A percentile compares a stretch with the other conserved stretches of the same genome.
Conservation (phyloP, 495 filamentous ascomycete species). For the Physcia stellaris region DNA sequence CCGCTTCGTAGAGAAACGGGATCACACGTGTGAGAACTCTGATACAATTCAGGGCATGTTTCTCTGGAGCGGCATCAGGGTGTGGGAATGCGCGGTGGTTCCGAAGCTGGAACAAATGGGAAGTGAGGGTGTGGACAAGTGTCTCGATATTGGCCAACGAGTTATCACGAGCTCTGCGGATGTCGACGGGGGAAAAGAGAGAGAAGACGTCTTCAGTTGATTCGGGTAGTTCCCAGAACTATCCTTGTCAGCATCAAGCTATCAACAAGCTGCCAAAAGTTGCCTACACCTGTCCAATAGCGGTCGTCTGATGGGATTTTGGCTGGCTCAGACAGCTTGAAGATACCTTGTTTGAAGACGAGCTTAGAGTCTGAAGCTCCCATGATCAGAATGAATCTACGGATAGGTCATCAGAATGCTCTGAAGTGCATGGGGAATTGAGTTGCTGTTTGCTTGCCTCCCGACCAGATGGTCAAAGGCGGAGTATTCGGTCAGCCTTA, state of each 20-base stretch:
- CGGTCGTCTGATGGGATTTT: conserved; percentile 78
- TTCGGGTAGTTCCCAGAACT: conserved; percentile 99
- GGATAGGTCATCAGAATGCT: too few relatives aligned
- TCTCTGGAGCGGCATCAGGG: conserved; percentile 74
- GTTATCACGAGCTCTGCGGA: conserved; percentile 78
- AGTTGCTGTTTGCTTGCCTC: too few relatives aligned
- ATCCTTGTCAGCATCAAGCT: conserved; percentile 10
- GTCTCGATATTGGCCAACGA: conserved; percentile 86
- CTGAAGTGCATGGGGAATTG: too few relatives aligned
- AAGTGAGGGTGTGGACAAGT: conserved; percentile 66
- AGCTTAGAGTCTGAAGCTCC: conserved; percentile 98
- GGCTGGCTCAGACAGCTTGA: conserved; percentile 82
- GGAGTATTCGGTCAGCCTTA: too few relatives aligned
- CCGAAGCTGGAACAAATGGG: conserved; percentile 65
- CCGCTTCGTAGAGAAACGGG: conserved; percentile 86
- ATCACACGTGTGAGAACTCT: conserved; percentile 82
- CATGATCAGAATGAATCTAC: too few relatives aligned
- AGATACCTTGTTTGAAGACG: conserved; percentile 98
- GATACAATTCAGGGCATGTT: conserved; percentile 86
- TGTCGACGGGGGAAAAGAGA: conserved; percentile 85
- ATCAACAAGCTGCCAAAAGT: conserved; percentile 4
- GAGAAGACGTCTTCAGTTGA: conserved; percentile 93
- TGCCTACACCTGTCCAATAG: conserved; percentile 81
- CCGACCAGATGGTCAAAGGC: too few relatives aligned
- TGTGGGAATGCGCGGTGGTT: conserved; percentile 87